Conservation (phyloP, 2,329 filamentous ascomycete genomes). For the Sclerotinia minor region DNA sequence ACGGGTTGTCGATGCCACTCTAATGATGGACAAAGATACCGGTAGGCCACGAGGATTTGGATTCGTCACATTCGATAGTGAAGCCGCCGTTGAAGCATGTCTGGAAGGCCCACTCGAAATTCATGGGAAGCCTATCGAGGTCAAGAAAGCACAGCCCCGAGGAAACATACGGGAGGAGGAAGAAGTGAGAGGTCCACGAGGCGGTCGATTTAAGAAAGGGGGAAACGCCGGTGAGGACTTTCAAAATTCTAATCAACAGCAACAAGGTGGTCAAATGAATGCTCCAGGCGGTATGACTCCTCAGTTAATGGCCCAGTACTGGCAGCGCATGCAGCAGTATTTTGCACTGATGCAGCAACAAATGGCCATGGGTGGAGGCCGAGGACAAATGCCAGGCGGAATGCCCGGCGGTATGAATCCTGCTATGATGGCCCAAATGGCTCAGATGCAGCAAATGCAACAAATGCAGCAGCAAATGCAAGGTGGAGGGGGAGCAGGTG, state of each 20-base stretch:
- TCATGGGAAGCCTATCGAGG: conserved; percentile 93
- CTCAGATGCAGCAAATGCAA: conserved; percentile 72
- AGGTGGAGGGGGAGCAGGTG: conserved; percentile 36
- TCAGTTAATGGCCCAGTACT: conserved; percentile 97
- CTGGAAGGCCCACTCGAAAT: conserved; percentile 85
- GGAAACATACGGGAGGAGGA: conserved; percentile 94
- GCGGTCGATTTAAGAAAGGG: conserved; percentile 58
- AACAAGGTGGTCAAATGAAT: conserved; percentile 40
- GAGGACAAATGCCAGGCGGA: conserved; percentile 57
- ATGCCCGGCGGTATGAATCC: conserved; percentile 69
- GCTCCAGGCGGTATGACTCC: conserved; percentile 75
- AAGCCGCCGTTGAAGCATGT: conserved; percentile 90
- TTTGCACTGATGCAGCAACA: conserved; percentile 94
- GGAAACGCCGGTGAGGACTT: conserved; percentile 47
- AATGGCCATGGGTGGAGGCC: conserved; percentile 67
- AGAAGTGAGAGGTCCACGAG: conserved; percentile 59
- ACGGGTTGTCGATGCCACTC: conserved; percentile 90
- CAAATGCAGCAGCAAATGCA: conserved; percentile 57
- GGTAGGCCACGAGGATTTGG: conserved; percentile 95
- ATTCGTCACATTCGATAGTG: conserved; percentile 97
- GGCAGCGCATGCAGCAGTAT: conserved; percentile 97
- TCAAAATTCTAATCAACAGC: conserved; percentile 44
- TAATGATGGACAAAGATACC: conserved; percentile 99
- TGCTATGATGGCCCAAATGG: conserved; percentile 73
- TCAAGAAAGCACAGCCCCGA: conserved; percentile 94